These are phyloP conservation scores for Luvunga scandens DNA, from an alignment of 345 rosid species.

Conservation along the genomic window DNA sequence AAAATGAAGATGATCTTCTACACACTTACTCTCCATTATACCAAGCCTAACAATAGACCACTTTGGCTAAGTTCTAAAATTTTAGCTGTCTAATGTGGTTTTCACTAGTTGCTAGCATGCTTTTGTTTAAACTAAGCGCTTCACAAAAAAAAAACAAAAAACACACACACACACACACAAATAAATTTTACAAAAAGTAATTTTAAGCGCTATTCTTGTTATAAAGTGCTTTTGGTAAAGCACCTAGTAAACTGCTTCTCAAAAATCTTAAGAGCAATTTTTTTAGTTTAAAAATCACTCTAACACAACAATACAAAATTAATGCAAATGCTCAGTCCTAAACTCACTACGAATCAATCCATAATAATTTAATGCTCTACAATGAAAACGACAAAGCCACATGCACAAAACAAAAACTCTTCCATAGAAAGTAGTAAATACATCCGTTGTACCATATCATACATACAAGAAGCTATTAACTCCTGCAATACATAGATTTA, in stretches of 20 bases:
- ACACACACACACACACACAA: too few relatives aligned
- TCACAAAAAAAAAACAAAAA: not conserved
- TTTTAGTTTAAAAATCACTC: not conserved
- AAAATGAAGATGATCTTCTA: not conserved
- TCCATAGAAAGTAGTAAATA: not conserved
- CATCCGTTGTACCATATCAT: not conserved
- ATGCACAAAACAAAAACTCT: not conserved
- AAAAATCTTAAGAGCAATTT: not conserved
- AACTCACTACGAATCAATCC: not conserved
- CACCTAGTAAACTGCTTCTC: not conserved
- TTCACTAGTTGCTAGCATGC: not conserved
- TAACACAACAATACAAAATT: not conserved
- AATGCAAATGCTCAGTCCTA: not conserved
- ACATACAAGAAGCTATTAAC: not conserved
- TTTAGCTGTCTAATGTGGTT: not conserved
- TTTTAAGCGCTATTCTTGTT: not conserved
- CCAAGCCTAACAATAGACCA: conserved; percentile 1
- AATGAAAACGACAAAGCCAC: not conserved
- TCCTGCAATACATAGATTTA: not conserved
- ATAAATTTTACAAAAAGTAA: not conserved
- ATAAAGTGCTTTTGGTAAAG: not conserved
- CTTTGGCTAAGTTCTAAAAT: not conserved
- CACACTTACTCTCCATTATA: not conserved
- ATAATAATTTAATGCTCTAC: not conserved
- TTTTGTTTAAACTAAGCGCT: not conserved